These are phyloP conservation scores for Urochloa ruziziensis DNA, from an alignment of 176 grass and related monocot species.

Conservation along the genomic window DNA sequence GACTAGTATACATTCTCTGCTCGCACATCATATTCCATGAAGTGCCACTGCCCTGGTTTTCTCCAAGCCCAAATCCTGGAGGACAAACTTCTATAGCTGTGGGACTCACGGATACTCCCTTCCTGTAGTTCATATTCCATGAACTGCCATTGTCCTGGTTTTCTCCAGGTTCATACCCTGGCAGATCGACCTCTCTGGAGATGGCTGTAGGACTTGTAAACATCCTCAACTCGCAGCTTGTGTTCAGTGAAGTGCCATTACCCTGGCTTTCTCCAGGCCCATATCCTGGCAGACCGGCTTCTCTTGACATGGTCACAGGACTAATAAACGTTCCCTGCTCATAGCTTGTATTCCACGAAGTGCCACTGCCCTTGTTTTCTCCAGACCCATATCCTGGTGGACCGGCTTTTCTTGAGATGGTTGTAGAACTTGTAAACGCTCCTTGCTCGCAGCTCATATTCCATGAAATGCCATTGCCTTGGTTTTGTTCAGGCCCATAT, in stretches of 20 bases:
- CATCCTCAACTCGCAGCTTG: neutral
- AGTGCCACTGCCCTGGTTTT: neutral
- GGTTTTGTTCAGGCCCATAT: neutral
- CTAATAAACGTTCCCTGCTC: neutral
- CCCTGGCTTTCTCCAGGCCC: slow-evolving; percentile 8
- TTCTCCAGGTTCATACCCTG: neutral
- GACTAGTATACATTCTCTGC: neutral
- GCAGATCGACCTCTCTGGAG: neutral
- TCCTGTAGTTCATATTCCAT: neutral
- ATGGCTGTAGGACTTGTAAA: neutral
- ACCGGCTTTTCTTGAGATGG: neutral
- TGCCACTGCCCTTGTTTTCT: neutral
- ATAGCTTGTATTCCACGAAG: neutral
- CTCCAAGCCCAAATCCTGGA: neutral
- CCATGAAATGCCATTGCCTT: neutral
- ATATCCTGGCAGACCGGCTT: slow-evolving; percentile 6
- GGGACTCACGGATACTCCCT: neutral
- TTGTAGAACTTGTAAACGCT: neutral
- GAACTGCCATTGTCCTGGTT: neutral
- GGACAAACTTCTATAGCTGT: neutral
- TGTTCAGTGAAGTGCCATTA: slow-evolving; percentile 2
- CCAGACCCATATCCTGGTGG: neutral
- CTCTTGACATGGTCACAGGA: slow-evolving; percentile 3
- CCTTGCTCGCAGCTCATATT: neutral
- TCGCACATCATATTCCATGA: neutral